Conservation (phyloP, 1,284 basidiomycete species). For the Ustilago xerochloae region DNA sequence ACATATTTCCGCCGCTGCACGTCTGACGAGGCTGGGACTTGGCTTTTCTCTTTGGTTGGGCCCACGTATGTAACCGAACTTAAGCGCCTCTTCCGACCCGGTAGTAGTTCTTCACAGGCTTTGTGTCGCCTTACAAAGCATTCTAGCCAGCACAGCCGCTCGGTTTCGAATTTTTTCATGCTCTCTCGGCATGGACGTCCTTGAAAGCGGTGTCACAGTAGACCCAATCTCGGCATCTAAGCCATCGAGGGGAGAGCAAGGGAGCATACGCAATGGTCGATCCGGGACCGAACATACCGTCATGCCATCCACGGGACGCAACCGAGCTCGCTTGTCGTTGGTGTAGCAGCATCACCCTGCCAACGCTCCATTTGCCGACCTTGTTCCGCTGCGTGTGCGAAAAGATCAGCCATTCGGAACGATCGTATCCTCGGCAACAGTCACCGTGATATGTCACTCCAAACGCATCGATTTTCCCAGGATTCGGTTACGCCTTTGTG, state of each 20-base stretch:
- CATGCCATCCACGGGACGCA: constrained; percentile 7
- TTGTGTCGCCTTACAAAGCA: neutral
- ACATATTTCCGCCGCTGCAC: neutral
- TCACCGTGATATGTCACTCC: neutral
- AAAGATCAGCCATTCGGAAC: neutral
- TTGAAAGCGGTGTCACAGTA: too few species aligned
- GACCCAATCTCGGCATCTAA: too few species aligned
- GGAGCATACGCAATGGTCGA: too few species aligned
- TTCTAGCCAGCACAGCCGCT: neutral
- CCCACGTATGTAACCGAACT: neutral
- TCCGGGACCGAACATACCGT: too few species aligned
- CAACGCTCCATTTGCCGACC: neutral
- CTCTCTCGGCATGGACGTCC: too few species aligned
- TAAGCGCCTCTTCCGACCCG: constrained; percentile 15
- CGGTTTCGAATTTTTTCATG: too few species aligned
- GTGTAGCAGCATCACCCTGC: constrained; percentile 2
- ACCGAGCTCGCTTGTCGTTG: constrained; percentile 8
- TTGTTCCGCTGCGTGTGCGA: too few species aligned
- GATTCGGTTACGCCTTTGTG: neutral
- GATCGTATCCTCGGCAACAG: neutral
- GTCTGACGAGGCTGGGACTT: neutral
- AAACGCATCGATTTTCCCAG: neutral
- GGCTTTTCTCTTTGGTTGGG: neutral
- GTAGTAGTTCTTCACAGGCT: neutral
- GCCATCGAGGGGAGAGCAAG: too few species aligned